A percentile compares a stretch with the other conserved stretches of the same genome.
phyloP scores from a whole-genome alignment of 2,329 filamentous ascomycete genomes.

The Claviceps sp. region DNA sequence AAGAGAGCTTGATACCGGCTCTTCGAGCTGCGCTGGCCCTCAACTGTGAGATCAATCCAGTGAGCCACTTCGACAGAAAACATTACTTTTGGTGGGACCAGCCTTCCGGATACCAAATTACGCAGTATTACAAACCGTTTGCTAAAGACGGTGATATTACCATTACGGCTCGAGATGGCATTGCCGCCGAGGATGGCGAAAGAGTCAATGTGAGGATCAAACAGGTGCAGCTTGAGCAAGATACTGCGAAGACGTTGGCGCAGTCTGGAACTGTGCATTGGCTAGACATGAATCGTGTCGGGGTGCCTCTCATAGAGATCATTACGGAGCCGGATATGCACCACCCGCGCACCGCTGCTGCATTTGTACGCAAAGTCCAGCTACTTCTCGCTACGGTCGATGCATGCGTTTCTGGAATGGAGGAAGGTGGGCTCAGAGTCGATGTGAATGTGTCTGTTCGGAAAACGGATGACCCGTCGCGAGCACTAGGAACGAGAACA shows the following conservation, averaged over 20 bases:
- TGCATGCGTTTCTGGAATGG: conserved; percentile 84
- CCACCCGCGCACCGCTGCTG: conserved; percentile 73
- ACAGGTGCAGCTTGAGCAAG: conserved; percentile 94
- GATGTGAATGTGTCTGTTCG: conserved; percentile 92
- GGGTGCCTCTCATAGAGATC: conserved; percentile 83
- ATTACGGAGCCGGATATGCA: conserved; percentile 87
- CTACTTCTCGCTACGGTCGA: conserved; percentile 65
- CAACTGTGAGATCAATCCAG: conserved; percentile 60
- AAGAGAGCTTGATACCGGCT: conserved; percentile 74
- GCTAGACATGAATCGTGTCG: conserved; percentile 88
- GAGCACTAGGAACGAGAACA: conserved; percentile 63
- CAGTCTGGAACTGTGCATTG: conserved; percentile 61
- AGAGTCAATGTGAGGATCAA: conserved; percentile 69
- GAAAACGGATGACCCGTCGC: conserved; percentile 30
- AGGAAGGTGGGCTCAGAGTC: conserved; percentile 76
- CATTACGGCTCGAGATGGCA: conserved; percentile 63
- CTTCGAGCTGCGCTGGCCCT: conserved; percentile 77
- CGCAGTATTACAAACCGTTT: conserved; percentile 76
- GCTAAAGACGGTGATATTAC: conserved; percentile 58
- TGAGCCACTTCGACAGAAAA: conserved; percentile 85
- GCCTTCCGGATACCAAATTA: conserved; percentile 92
- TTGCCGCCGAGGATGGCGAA: conserved; percentile 59
- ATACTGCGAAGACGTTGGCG: conserved; percentile 86
- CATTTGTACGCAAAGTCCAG: conserved; percentile 81
- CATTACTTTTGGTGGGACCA: conserved; percentile 99